Evolutionary conservation across 2,329 filamentous ascomycete species (phyloP).

Genomic region (Westerdykella sp.): DNA sequence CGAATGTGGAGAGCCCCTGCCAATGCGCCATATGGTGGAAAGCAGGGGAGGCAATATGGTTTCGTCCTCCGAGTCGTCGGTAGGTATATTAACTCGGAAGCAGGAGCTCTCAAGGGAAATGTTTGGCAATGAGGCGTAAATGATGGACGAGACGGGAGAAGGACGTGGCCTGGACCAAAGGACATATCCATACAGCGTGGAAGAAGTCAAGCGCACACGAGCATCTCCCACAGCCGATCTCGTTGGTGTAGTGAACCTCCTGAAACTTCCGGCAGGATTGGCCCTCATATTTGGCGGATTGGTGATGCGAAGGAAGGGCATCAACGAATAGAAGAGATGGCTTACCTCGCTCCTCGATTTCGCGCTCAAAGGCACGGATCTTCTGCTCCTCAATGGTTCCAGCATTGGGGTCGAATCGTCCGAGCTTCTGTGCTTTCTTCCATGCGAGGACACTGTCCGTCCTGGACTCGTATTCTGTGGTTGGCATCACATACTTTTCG

Average conservation of each 20-base stretch:
- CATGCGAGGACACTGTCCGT: conserved; percentile 85
- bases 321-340: neutral
- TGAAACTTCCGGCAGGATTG: neutral
- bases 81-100: too few species aligned
- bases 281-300: neutral
- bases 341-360: conserved; percentile 63
- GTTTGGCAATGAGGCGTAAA: neutral
- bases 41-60: too few species aligned
- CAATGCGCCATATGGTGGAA: too few species aligned
- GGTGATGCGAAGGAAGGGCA: neutral
- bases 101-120: too few species aligned
- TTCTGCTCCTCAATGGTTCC: conserved; percentile 67
- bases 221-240: conserved; percentile 6
- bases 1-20: conserved; percentile 6
- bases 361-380: conserved; percentile 60
- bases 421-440: conserved; percentile 94
- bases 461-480: conserved; percentile 76
- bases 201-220: conserved; percentile 3
- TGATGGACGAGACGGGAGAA: too few species aligned
- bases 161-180: neutral
- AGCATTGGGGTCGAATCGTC: conserved; percentile 85
- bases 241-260: conserved; percentile 1
- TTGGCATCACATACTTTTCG: conserved; percentile 85
- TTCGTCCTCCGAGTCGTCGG: too few species aligned
- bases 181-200: neutral